Evolutionary conservation across 179 eudicot species (phyloP).

Genomic region (Silene vulgaris): DNA sequence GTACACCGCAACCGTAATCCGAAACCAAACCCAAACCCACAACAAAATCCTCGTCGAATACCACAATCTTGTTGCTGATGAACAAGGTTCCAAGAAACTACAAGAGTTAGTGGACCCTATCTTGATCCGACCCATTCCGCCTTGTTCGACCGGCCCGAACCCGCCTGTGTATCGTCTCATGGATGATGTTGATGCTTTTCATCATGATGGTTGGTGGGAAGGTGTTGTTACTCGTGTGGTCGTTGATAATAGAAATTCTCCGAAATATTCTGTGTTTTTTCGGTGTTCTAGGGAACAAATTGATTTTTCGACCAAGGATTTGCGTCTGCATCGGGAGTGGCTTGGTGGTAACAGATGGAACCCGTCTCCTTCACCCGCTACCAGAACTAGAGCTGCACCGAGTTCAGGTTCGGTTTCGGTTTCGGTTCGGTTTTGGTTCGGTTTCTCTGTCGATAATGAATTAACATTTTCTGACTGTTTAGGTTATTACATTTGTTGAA

Average conservation of each 20-base stretch:
- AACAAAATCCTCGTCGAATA: conserved; percentile 43
- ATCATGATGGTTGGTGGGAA: conserved; percentile 74
- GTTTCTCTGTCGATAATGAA: no score
- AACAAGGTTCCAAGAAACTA: conserved; percentile 26
- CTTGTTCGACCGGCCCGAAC: conserved; percentile 26
- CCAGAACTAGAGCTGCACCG: not conserved
- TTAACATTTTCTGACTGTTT: no score
- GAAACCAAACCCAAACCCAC: conserved; percentile 22
- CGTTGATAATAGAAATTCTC: not conserved
- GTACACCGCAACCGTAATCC: conserved; percentile 57
- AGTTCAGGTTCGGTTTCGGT: no score
- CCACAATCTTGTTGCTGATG: conserved; percentile 39
- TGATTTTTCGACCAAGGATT: conserved; percentile 32
- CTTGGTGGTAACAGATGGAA: conserved; percentile 38
- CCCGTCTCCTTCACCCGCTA: conserved; percentile 13
- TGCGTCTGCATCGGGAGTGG: conserved; percentile 60
- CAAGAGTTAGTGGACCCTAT: conserved; percentile 39
- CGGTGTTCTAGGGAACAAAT: conserved; percentile 53
- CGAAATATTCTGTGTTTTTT: conserved; percentile 48
- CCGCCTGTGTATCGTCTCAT: conserved; percentile 25
- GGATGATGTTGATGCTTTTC: conserved; percentile 67
- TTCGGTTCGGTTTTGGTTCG: no score
- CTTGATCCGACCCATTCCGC: conserved; percentile 45
- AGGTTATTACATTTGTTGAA: no score
- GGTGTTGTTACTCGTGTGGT: conserved; percentile 40